phyloP scores from a whole-genome alignment of 257 asterid genomes.

The Solanum megistacrolobum region DNA sequence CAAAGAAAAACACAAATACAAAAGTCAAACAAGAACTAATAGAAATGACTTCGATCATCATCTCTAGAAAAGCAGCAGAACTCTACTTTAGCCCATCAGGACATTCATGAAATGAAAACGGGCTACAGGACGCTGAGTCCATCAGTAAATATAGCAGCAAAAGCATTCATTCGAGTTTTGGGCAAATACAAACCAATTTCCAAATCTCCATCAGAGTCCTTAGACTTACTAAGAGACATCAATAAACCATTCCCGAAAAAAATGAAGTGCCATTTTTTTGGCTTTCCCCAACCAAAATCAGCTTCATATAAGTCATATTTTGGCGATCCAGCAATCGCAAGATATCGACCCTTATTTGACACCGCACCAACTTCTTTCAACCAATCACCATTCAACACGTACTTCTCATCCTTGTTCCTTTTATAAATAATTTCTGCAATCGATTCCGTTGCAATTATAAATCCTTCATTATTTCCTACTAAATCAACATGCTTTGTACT shows the following conservation, averaged over 20 bases:
- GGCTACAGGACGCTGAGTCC: neutral
- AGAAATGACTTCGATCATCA: neutral
- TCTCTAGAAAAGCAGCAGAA: no score
- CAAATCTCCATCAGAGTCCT: constrained; percentile 18
- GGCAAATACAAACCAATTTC: constrained; percentile 29
- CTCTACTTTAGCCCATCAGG: no score
- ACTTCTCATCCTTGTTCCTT: neutral
- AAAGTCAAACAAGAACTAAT: no score
- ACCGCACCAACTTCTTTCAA: no score
- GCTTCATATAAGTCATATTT: constrained; percentile 19
- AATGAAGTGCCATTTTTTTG: constrained; percentile 17
- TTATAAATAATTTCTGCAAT: constrained; percentile 9
- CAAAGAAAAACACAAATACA: no score
- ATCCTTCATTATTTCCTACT: constrained; percentile 17
- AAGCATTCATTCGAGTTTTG: constrained; percentile 10
- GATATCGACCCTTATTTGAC: neutral
- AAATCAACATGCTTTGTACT: constrained; percentile 1
- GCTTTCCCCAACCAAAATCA: constrained; percentile 51
- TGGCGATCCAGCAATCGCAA: constrained; percentile 39
- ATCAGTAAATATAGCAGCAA: constrained; percentile 15
- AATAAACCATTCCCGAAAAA: neutral
- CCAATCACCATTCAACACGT: constrained; percentile 14
- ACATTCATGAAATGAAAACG: neutral
- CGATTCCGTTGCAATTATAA: constrained; percentile 10
- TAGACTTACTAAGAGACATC: constrained; percentile 7